Conservation (phyloP, 257 asterid species). For the Nicotiana benthamiana region DNA sequence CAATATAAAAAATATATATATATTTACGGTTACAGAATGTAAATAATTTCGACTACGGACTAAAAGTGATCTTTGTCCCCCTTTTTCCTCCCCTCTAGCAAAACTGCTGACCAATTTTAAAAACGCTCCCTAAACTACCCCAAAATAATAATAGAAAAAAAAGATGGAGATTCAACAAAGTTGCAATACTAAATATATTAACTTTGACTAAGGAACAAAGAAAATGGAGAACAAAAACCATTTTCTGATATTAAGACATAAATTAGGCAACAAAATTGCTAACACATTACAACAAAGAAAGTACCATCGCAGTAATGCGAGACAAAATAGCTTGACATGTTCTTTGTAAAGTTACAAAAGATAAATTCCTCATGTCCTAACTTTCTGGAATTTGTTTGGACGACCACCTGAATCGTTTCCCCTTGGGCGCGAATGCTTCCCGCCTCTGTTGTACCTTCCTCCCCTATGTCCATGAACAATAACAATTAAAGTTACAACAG, state of each 20-base stretch:
- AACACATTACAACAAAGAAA: background rate
- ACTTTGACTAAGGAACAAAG: background rate
- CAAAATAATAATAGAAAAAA: background rate
- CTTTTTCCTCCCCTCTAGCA: no score
- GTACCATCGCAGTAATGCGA: background rate
- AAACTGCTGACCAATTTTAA: no score
- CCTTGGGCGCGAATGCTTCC: constrained; percentile 66
- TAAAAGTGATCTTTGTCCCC: no score
- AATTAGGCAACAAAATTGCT: background rate
- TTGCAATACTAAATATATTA: background rate
- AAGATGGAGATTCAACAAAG: background rate
- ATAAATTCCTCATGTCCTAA: constrained; percentile 19
- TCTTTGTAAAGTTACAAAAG: background rate
- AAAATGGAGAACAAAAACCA: background rate
- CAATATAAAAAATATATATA: no score
- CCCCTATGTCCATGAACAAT: constrained; percentile 35
- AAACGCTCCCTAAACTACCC: no score
- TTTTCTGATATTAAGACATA: background rate
- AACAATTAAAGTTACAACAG: background rate
- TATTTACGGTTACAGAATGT: no score
- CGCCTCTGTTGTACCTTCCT: constrained; percentile 64
- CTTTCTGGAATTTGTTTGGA: constrained; percentile 58
- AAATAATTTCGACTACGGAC: no score
- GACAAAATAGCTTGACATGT: background rate
- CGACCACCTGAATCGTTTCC: constrained; percentile 42